phyloP scores from a whole-genome alignment of 2,329 filamentous ascomycete species.

The Aspergillus japonicus region DNA sequence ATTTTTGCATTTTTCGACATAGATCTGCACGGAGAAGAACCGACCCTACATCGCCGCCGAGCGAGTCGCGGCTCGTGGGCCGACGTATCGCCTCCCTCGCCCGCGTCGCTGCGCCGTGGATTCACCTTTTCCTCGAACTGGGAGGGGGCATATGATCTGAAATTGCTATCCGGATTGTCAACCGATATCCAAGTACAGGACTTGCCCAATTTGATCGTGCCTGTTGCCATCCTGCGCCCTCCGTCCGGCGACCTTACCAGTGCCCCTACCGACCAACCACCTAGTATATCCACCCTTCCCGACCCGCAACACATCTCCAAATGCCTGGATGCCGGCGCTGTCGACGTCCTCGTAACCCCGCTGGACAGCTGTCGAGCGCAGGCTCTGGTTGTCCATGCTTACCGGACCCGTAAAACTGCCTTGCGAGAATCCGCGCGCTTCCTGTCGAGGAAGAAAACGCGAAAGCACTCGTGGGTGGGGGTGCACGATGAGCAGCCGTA shows the following conservation, averaged over 20 bases:
- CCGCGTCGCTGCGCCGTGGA: slow-evolving; percentile 34
- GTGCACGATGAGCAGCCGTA: slow-evolving; percentile 82
- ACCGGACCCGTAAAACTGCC: slow-evolving; percentile 75
- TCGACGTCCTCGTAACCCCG: slow-evolving; percentile 81
- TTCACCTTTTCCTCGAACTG: slow-evolving; percentile 46
- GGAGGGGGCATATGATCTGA: slow-evolving; percentile 50
- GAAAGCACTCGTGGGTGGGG: slow-evolving; percentile 90
- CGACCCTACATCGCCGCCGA: slow-evolving; percentile 33
- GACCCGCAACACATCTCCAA: slow-evolving; percentile 60
- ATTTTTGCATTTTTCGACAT: slow-evolving; percentile 58
- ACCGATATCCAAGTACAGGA: slow-evolving; percentile 53
- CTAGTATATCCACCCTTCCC: slow-evolving; percentile 36
- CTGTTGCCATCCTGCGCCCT: slow-evolving; percentile 48
- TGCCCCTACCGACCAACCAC: slow-evolving; percentile 17
- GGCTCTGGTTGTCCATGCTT: slow-evolving; percentile 77
- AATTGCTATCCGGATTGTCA: slow-evolving; percentile 49
- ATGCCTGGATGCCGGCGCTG: slow-evolving; percentile 81
- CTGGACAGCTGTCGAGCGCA: slow-evolving; percentile 71
- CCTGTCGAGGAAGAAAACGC: slow-evolving; percentile 68
- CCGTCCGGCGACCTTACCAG: slow-evolving; percentile 19
- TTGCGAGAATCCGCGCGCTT: slow-evolving; percentile 70
- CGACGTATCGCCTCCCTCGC: slow-evolving; percentile 33
- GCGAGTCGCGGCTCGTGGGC: slow-evolving; percentile 31
- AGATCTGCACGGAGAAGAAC: slow-evolving; percentile 41
- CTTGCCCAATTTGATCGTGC: slow-evolving; percentile 49